Evolutionary conservation across 2,329 filamentous ascomycete genomes (phyloP).

Genomic region (Lasiodiplodia citricola): DNA sequence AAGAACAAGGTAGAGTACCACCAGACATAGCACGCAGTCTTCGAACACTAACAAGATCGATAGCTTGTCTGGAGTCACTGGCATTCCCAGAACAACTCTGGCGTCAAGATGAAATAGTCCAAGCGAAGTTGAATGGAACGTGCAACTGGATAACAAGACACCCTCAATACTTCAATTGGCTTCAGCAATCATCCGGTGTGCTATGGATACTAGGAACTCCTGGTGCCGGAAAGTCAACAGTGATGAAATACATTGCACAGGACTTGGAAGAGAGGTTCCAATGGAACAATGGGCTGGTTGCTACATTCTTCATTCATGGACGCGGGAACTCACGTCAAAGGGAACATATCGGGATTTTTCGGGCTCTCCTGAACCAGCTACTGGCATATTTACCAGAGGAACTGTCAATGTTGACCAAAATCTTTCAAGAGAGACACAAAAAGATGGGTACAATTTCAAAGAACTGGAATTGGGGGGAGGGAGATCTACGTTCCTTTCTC

Average conservation of each 20-base stretch:
- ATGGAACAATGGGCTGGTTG: neutral
- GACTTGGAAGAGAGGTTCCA: neutral
- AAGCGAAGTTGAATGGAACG: neutral
- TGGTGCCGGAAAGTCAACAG: neutral
- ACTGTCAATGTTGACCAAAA: neutral
- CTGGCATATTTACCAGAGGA: neutral
- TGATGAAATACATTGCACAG: neutral
- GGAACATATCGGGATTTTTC: neutral
- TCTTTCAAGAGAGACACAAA: neutral
- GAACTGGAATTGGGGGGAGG: neutral
- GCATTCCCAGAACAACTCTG: neutral
- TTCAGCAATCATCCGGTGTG: neutral
- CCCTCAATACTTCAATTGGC: neutral
- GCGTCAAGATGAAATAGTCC: neutral
- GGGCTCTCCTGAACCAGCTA: neutral
- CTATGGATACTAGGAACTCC: neutral
- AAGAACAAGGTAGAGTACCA: neutral
- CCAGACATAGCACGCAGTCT: too few species aligned
- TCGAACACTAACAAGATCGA: too few species aligned
- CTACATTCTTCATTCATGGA: neutral
- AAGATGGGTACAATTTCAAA: neutral
- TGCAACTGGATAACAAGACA: neutral
- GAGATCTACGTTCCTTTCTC: neutral
- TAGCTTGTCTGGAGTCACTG: neutral
- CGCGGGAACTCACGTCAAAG: neutral